Conservation (phyloP, 139 green algal species). For the Closterium sp. region DNA sequence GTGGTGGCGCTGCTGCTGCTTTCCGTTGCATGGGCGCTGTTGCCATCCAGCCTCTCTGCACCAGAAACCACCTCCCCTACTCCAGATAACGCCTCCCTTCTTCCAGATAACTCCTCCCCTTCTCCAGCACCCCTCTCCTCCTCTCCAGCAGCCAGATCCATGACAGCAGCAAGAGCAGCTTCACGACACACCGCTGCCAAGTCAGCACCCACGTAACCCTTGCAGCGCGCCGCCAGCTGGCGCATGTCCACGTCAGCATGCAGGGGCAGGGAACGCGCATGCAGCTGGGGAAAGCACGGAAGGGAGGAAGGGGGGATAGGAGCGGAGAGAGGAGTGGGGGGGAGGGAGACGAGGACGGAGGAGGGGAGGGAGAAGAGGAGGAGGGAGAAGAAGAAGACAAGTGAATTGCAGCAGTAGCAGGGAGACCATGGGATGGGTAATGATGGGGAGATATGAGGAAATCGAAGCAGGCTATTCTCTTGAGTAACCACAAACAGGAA, state of each 20-base stretch:
- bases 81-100: too few species aligned
- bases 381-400: background rate
- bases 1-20: too few species aligned
- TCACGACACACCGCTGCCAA: constrained; percentile 62
- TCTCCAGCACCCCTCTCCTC: too few species aligned
- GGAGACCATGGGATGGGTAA: too few species aligned
- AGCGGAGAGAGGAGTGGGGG: background rate
- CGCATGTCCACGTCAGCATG: constrained; percentile 66
- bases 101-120: too few species aligned
- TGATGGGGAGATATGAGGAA: too few species aligned
- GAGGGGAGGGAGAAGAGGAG: background rate
- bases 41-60: background rate
- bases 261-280: constrained; percentile 56
- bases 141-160: too few species aligned
- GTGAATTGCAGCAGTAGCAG: background rate
- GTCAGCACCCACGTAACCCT: constrained; percentile 55
- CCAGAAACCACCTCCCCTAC: too few species aligned
- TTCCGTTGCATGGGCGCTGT: too few species aligned
- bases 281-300: background rate
- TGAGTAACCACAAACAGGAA: too few species aligned
- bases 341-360: background rate
- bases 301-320: too few species aligned
- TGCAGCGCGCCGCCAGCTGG: constrained; percentile 54
- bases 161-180: constrained; percentile 74
- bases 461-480: too few species aligned